These are phyloP conservation scores for Aspergillus incahuasiensis DNA, from an alignment of 495 filamentous ascomycete genomes.

Conservation along the genomic window DNA sequence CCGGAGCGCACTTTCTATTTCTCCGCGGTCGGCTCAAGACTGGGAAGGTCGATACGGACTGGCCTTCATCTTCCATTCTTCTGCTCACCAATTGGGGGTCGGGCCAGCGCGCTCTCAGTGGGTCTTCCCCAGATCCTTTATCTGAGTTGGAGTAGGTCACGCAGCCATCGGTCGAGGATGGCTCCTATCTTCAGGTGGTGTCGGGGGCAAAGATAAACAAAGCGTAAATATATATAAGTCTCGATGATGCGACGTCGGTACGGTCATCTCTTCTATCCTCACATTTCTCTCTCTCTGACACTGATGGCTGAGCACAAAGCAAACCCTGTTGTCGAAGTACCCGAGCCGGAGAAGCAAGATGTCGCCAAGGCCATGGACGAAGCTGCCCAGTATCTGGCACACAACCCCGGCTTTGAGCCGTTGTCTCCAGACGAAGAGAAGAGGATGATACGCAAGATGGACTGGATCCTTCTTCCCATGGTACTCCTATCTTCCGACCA, in stretches of 20 bases:
- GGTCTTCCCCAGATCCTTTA: conserved; percentile 2
- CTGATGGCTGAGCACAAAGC: neutral
- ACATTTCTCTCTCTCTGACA: neutral
- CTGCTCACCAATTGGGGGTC: neutral
- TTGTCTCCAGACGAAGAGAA: conserved; percentile 68
- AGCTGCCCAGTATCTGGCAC: conserved; percentile 7
- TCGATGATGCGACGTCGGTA: neutral
- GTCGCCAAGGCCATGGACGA: conserved; percentile 4
- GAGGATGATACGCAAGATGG: conserved; percentile 67
- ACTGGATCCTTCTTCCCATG: conserved; percentile 39
- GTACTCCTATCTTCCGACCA: neutral
- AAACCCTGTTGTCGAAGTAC: neutral
- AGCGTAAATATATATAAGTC: neutral
- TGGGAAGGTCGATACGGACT: conserved; percentile 4
- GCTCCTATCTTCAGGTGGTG: neutral
- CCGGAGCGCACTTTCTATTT: neutral
- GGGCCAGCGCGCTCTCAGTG: neutral
- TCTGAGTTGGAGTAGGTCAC: neutral
- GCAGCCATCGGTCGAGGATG: neutral
- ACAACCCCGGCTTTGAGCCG: conserved; percentile 56
- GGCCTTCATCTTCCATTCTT: neutral
- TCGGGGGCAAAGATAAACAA: neutral
- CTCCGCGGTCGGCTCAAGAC: neutral
- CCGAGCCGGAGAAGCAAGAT: neutral
- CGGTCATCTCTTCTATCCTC: neutral